Evolutionary conservation across 345 rosid genomes (phyloP), one percentile per base, ranked within the genome.

Genomic region (Salix brachista): DNA sequence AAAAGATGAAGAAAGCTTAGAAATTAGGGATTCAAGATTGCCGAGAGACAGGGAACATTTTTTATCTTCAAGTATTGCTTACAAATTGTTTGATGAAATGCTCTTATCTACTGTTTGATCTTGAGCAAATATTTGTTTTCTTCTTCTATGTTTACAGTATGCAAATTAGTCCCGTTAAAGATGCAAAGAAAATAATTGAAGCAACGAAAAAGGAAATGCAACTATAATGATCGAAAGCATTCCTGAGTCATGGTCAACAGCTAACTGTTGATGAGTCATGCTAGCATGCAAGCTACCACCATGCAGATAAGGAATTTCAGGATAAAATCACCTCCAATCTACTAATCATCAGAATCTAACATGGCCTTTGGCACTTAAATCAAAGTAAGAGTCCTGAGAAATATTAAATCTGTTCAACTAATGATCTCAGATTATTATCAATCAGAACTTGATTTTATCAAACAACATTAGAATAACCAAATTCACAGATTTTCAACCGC

Each of bases 391-490:
- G 65, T 25, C 36, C 41, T 5, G 37, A 25, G 52, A 73, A 42
- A 61, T 14, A 62, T 28, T 16, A 42, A 25, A 5, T 26, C 0
- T 44, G 30, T 41, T 18, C 28, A 42, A 19, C 60, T 19, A 30
- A 74, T 42, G 36, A 62, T 74, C 18, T 42, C 19, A 39, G 11
- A 52, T 34, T 41, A 16, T 26, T 11, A 26, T 26, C 28, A 26
- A 44, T 18, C 1, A 11, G 32, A 9, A 73, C 21, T 26, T 73
- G 37, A 17, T 1, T 10, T 58, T 58, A 3, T 58, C 62, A 3
- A 58, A 58, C 62, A n/a, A 89, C 94, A 91, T 90, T 90, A 18
- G 94, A 90, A 84, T 90, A 90, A 69, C 94, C 92, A 86, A 89
- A 90, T 82, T 90, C 94, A 76, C 94, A 90, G 46, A 90, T 90